Evolutionary conservation across 176 grass and related monocot genomes (phyloP).

Genomic region (Phoenix roebelenii): DNA sequence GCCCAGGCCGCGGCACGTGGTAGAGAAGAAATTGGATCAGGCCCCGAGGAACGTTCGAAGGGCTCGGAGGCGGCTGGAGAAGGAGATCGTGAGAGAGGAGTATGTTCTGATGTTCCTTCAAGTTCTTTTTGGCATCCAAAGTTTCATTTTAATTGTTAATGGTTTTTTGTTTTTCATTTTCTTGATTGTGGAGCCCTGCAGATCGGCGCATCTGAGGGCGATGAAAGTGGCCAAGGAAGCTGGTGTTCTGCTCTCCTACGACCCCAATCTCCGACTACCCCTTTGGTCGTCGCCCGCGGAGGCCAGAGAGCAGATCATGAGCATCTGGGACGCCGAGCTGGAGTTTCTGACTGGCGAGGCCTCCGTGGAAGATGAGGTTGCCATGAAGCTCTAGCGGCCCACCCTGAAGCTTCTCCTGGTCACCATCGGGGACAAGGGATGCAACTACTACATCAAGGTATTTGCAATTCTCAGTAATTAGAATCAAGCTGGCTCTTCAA

Average conservation of each 20-base stretch:
- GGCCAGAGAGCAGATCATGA: constrained; percentile 2
- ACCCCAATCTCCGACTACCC: constrained; percentile 5
- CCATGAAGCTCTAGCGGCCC: constrained; percentile 2
- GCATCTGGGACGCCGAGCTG: background rate
- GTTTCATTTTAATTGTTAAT: no score
- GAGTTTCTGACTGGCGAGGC: no score
- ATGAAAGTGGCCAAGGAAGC: no score
- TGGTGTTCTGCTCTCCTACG: background rate
- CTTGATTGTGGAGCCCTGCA: background rate
- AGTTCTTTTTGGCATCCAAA: no score
- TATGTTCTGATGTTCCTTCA: no score
- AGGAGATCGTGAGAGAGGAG: no score
- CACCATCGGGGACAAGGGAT: constrained; percentile 6
- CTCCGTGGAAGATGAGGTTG: background rate
- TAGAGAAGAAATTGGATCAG: no score
- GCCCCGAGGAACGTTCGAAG: no score
- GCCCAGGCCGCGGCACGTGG: no score
- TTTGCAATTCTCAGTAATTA: background rate
- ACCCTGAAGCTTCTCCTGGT: background rate
- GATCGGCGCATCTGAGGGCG: no score
- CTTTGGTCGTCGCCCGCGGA: constrained; percentile 5
- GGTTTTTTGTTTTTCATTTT: background rate
- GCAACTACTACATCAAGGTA: constrained; percentile 14
- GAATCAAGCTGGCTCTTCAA: no score
- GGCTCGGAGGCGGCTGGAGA: no score